Percentiles rank a stretch among this genome's conserved stretches.
These are phyloP conservation scores for Catharanthus roseus DNA, from an alignment of 257 asterid genomes.

Conservation along the genomic window DNA sequence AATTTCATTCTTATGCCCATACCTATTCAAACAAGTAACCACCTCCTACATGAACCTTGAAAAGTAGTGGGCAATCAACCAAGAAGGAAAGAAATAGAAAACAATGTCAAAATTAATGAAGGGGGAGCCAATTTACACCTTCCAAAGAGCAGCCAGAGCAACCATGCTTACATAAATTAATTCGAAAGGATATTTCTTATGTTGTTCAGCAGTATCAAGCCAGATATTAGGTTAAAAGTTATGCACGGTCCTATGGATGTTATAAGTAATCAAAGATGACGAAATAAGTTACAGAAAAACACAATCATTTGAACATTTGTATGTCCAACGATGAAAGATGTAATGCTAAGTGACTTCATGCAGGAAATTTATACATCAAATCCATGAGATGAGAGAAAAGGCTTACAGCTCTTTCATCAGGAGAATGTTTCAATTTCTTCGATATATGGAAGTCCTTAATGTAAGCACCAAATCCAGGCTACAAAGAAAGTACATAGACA, in stretches of 20 bases:
- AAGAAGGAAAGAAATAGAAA: not conserved
- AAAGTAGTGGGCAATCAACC: not conserved
- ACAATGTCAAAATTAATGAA: not conserved
- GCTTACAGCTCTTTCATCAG: slow-evolving; percentile 64
- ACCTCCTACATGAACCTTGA: not conserved
- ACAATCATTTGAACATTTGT: not conserved
- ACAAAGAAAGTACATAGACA: slow-evolving; percentile 28
- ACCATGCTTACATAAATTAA: not conserved
- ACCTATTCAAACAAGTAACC: not conserved
- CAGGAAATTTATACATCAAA: not conserved
- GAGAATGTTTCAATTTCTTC: slow-evolving; percentile 39
- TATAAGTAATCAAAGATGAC: not conserved
- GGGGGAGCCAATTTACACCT: not conserved
- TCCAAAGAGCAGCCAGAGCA: not conserved
- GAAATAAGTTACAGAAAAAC: not conserved
- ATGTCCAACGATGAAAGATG: not conserved
- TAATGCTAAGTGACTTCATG: not conserved
- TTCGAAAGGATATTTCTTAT: not conserved
- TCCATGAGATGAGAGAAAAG: slow-evolving; percentile 13
- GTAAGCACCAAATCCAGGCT: slow-evolving; percentile 87
- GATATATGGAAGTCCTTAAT: slow-evolving; percentile 67
- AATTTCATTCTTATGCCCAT: not conserved
- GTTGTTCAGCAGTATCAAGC: not conserved
- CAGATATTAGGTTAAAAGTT: not conserved
- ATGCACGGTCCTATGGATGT: not conserved